Percentiles rank a stretch among this genome's conserved stretches.
Evolutionary conservation across 352 stramenopile genomes (phyloP).

Genomic region (Globisporangium cederbergense): DNA sequence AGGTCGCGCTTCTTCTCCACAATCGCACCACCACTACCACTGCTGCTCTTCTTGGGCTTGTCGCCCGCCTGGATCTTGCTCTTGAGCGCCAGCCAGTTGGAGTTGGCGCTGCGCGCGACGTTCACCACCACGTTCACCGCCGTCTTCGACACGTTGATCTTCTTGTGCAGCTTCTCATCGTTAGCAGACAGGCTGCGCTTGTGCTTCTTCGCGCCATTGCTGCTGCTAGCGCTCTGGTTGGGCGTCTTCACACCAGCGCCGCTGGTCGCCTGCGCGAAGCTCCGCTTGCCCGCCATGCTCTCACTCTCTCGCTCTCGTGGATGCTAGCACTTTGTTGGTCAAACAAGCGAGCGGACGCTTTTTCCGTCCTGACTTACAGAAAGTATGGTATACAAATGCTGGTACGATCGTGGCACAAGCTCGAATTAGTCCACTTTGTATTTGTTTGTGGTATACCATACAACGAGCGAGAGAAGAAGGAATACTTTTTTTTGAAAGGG

Average conservation of each 20-base stretch:
- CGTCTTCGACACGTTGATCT: conserved; percentile 13
- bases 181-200: conserved; percentile 20
- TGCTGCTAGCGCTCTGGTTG: conserved; percentile 3
- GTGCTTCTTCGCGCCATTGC: conserved; percentile 24
- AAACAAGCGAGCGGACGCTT: no score
- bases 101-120: conserved; percentile 32
- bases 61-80: conserved; percentile 55
- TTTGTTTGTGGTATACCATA: no score
- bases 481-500: no score
- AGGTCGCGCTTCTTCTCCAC: conserved; percentile 35
- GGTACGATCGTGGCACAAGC: no score
- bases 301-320: no score
- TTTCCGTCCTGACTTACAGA: no score
- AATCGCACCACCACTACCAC: not conserved
- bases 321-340: no score
- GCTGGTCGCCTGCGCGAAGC: conserved; percentile 12
- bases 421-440: no score
- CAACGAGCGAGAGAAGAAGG: no score
- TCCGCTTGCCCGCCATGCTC: conserved; percentile 22
- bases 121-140: conserved; percentile 5
- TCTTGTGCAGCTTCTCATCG: conserved; percentile 36
- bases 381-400: no score
- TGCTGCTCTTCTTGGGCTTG: conserved; percentile 20
- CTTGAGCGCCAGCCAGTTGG: conserved; percentile 78
- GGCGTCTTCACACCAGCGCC: conserved; percentile 14